Percentiles rank a stretch among this genome's conserved stretches.
These are phyloP conservation scores for Sporothrix luriei DNA, from an alignment of 2,329 filamentous ascomycete species.

Conservation along the genomic window DNA sequence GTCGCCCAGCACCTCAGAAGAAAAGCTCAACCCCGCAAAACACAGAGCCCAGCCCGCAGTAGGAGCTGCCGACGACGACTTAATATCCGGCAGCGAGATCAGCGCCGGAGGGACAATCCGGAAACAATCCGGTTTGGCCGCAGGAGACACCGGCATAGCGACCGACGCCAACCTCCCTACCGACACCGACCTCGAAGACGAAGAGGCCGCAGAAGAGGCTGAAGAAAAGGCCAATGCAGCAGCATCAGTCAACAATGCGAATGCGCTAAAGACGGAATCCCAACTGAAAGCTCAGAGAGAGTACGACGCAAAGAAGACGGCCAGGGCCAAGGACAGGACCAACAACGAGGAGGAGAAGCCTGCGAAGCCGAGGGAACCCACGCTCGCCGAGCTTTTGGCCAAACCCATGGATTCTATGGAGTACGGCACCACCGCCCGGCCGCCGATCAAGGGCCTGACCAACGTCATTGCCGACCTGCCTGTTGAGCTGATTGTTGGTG, in stretches of 20 bases:
- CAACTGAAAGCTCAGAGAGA: background rate
- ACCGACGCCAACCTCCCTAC: background rate
- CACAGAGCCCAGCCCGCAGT: background rate
- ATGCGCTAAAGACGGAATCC: background rate
- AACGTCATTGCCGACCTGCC: slow-evolving; percentile 42
- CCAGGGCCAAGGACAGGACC: background rate
- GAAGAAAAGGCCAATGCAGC: background rate
- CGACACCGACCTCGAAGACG: background rate
- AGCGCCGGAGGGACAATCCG: slow-evolving; percentile 2
- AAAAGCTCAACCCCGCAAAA: background rate
- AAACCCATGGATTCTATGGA: slow-evolving; percentile 32
- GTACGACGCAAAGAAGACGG: background rate
- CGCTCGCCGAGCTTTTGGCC: slow-evolving; percentile 11
- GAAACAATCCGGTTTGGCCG: background rate
- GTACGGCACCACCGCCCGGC: slow-evolving; percentile 48
- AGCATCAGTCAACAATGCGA: background rate
- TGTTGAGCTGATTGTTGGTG: slow-evolving; percentile 38
- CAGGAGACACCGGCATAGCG: background rate
- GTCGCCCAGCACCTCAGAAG: slow-evolving; percentile 26
- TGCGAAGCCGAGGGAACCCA: background rate
- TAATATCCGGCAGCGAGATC: background rate
- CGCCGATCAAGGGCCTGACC: slow-evolving; percentile 43
- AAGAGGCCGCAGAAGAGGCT: background rate
- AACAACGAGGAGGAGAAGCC: background rate
- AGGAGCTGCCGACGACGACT: slow-evolving; percentile 11